Evolutionary conservation across 2,329 filamentous ascomycete genomes (phyloP), one percentile per base, ranked within the genome.

Genomic region (Hyphodiscus sp.): DNA sequence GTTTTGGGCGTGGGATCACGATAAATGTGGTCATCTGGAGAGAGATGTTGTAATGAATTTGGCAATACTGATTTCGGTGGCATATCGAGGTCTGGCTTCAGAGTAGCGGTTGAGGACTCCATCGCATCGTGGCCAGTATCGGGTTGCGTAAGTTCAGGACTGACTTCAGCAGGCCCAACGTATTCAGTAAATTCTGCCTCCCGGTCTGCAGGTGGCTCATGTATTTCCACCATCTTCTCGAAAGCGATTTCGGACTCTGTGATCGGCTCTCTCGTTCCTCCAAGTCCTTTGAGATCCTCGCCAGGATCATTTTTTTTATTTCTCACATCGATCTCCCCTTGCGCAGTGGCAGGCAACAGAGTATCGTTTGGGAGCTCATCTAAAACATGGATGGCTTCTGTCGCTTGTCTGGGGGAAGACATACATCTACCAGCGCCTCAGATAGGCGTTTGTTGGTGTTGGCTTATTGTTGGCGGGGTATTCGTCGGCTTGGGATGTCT

Each of bases 1-100:
- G 70, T 75, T 62, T 70, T 73, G 1, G 73, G 76, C 26, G 73
- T 76, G 51, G 74, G 71, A 57, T 75, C 73, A 19, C 77, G 68
- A 64, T 81, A 82, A 38, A 70, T 68, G 41, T 56, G 47, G n/a
- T 61, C 59, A 15, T 58, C 48, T 43, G 57, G 54, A 44, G 59
- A 58, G 41, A 62, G 52, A 47, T 54, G 51, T 42, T 54, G 53
- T 15, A 48, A 26, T 20, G 51, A 45, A 38, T 48, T 57, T 38
- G 53, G 29, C 23, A 56, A 50, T n/a, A 20, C 41, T 19, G 45
- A n/a, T 38, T 38, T 38, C 5, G 33, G 11, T 38, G 33, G 33
- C 16, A 38, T 13, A 38, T 38, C 48, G 45, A 48, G 38, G n/a
- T 58, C 51, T 41, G 67, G 65, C 49, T 63, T 68, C 45, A 69